Evolutionary conservation across 2,329 filamentous ascomycete genomes (phyloP).

Genomic region (Paraphaeosphaeria minitans): DNA sequence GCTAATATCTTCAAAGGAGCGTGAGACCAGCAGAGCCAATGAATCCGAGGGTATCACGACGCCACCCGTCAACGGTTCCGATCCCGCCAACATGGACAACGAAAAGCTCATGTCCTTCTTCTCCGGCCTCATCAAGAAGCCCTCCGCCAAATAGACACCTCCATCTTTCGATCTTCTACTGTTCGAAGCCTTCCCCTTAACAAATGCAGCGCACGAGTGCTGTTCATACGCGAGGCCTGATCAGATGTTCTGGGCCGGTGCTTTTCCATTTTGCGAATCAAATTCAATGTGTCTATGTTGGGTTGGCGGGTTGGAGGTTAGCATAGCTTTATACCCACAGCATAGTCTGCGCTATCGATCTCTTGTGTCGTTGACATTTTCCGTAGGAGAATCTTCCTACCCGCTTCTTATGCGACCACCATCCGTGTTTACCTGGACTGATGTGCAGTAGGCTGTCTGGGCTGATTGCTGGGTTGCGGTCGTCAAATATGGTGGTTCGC

Average conservation of each 20-base stretch:
- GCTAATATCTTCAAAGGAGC: slow-evolving; percentile 31
- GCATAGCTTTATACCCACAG: slow-evolving; percentile 32
- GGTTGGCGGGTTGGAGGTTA: slow-evolving; percentile 13
- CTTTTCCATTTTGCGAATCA: slow-evolving; percentile 1
- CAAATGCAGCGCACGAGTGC: not conserved
- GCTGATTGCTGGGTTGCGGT: not conserved
- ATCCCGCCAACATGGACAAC: slow-evolving; percentile 44
- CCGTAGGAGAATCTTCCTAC: not conserved
- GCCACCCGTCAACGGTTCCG: slow-evolving; percentile 31
- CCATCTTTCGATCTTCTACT: not conserved
- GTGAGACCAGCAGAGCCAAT: slow-evolving; percentile 41
- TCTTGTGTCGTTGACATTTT: slow-evolving; percentile 8
- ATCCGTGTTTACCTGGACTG: not conserved
- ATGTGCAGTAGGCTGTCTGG: not conserved
- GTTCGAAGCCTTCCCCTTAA: slow-evolving; percentile 18
- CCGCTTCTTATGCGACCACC: not conserved
- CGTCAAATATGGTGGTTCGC: no score
- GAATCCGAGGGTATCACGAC: slow-evolving; percentile 30
- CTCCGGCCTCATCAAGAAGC: slow-evolving; percentile 44
- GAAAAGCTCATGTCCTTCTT: slow-evolving; percentile 49
- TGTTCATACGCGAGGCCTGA: not conserved
- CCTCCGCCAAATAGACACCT: slow-evolving; percentile 30
- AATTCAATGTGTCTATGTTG: slow-evolving; percentile 7
- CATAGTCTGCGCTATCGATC: slow-evolving; percentile 18
- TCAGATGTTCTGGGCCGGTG: not conserved